Evolutionary conservation across 2,329 filamentous ascomycete species (phyloP).

Genomic region (Seiridium cupressi): DNA sequence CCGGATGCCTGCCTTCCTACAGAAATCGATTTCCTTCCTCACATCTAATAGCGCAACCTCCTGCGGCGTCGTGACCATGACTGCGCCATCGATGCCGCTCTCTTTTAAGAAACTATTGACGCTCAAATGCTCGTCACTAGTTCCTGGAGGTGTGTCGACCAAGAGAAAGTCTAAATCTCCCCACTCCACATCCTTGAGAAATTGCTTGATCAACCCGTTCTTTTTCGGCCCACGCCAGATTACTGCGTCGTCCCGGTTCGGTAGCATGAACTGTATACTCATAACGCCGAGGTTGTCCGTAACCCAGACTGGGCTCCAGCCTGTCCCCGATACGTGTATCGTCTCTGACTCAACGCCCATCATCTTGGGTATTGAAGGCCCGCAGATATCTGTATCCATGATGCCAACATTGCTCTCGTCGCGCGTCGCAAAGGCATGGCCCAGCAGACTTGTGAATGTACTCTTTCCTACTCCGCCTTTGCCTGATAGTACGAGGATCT

Average conservation of each 20-base stretch:
- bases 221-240: constrained; percentile 99
- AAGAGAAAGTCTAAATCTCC: constrained; percentile 90
- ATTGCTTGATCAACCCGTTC: constrained; percentile 97
- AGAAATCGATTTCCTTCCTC: constrained; percentile 96
- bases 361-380: constrained; percentile 97
- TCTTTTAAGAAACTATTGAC: constrained; percentile 91
- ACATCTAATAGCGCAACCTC: constrained; percentile 92
- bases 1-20: constrained; percentile 85
- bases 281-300: constrained; percentile 92
- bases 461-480: constrained; percentile 98
- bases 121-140: constrained; percentile 90
- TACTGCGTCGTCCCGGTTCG: constrained; percentile 87
- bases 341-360: constrained; percentile 94
- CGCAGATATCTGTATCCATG: constrained; percentile 98
- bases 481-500: constrained; percentile 87
- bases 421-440: constrained; percentile 84
- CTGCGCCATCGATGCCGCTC: constrained; percentile 87
- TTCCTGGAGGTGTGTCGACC: constrained; percentile 94
- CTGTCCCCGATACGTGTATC: constrained; percentile 83
- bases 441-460: constrained; percentile 85
- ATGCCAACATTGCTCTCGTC: constrained; percentile 79
- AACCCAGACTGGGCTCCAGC: constrained; percentile 96
- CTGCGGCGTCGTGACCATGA: constrained; percentile 92
- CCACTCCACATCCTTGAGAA: constrained; percentile 97
- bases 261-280: constrained; percentile 98